Evolutionary conservation across 805 yeast genomes (phyloP), one percentile per base, ranked within the genome.

Genomic region (Barnettozyma sp.): DNA sequence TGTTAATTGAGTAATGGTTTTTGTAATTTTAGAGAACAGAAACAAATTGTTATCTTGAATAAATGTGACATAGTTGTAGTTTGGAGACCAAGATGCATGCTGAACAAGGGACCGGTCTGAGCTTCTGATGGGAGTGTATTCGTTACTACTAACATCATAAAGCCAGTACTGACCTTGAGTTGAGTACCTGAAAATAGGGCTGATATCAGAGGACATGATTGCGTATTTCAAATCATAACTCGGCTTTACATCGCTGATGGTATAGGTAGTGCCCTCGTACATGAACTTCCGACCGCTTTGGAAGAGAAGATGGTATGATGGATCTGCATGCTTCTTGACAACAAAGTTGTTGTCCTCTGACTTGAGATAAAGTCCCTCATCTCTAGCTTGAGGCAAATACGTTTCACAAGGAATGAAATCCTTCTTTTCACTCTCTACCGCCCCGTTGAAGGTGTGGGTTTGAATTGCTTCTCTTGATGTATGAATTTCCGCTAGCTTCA

Each of bases 111-210:
- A 47, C n/a, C n/a, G n/a, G 6, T 44, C 45, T 14, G 21, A 11
- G 15, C 47, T 46, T 3, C 49, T 36, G 5, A 66, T 44, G 10
- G 65, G 62, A 4, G 42, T 49, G 26, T 65, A 59, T 5, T 49
- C 42, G 11, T 56, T 56, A 0, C 64, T 43, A 0, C 46, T 58
- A 7, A 75, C 52, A 41, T 82, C 78, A 35, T 71, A 65, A 3
- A 83, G 31, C 80, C 84, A 85, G 58, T 73, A 82, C 16, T 59
- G 46, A 0, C 79, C 79, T 27, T 56, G 59, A 1, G 76, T 60
- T 0, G 95, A 84, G 52, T 85, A 86, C 44, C 95, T 69, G 70
- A 78, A 85, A 48, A 76, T 71, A 21, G 53, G 49, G 11, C 55
- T 51, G 10, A 42, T 38, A 37, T 83, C 71, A 0, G 92, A 68